Percentiles rank a stretch among this genome's conserved stretches.
Conservation (phyloP, 176 grass and related monocot genomes). For the Miscanthus lutarioriparius region DNA sequence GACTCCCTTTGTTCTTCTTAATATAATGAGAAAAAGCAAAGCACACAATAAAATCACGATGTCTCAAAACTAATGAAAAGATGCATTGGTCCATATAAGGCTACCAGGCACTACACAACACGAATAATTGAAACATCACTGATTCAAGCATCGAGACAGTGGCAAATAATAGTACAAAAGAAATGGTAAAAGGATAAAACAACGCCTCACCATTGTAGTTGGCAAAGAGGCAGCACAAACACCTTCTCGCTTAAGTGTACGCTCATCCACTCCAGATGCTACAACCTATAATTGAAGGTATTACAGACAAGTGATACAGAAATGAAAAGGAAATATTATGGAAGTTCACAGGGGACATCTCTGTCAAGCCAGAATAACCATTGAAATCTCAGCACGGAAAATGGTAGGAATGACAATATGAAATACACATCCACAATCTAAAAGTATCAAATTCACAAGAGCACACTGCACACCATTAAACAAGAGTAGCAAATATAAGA, state of each 20-base stretch:
- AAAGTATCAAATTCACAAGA: slow-evolving; percentile 17
- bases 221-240: slow-evolving; percentile 98
- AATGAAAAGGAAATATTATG: background rate
- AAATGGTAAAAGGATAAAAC: background rate
- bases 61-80: slow-evolving; percentile 6
- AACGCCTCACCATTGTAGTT: slow-evolving; percentile 77
- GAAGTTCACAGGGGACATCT: background rate
- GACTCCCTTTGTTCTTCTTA: background rate
- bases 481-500: slow-evolving; percentile 30
- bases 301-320: background rate
- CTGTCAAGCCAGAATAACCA: background rate
- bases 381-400: slow-evolving; percentile 1
- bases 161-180: background rate
- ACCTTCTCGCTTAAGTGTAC: slow-evolving; percentile 92
- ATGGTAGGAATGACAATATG: background rate
- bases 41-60: background rate
- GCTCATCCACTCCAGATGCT: slow-evolving; percentile 93
- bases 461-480: slow-evolving; percentile 41
- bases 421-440: background rate
- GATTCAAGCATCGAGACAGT: background rate
- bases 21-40: background rate
- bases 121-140: background rate
- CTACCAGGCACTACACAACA: background rate
- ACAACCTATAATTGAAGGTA: slow-evolving; percentile 62
- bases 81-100: background rate